These are phyloP conservation scores for Penicillium lividum DNA, from an alignment of 495 filamentous ascomycete species.

Conservation along the genomic window DNA sequence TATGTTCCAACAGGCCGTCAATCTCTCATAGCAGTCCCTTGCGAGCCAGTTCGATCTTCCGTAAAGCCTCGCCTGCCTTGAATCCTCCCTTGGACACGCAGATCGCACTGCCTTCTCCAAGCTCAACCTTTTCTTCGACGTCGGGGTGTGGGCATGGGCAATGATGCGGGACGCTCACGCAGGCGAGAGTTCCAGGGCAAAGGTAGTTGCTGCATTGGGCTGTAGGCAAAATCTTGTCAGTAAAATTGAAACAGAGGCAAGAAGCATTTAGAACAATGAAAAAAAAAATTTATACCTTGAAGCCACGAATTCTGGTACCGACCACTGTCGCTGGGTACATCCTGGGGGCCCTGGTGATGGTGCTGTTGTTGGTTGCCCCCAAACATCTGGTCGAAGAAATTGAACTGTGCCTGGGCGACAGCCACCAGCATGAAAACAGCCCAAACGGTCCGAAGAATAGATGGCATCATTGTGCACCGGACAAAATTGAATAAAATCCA, in stretches of 20 bases:
- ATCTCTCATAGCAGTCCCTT: constrained; percentile 74
- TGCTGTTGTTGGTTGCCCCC: constrained; percentile 56
- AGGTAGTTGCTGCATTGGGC: constrained; percentile 84
- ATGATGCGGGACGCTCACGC: constrained; percentile 91
- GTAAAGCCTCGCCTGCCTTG: constrained; percentile 68
- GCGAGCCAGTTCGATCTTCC: constrained; percentile 78
- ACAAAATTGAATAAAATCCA: neutral
- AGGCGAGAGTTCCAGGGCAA: constrained; percentile 87
- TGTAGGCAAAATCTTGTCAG: constrained; percentile 23
- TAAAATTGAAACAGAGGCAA: neutral
- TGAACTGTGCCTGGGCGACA: constrained; percentile 69
- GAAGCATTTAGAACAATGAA: neutral
- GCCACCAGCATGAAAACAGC: constrained; percentile 51
- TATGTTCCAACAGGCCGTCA: neutral
- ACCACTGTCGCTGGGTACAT: constrained; percentile 73
- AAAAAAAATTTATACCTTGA: constrained; percentile 46
- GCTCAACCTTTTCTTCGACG: constrained; percentile 85
- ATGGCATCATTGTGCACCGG: constrained; percentile 29
- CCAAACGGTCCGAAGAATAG: constrained; percentile 32
- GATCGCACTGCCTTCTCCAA: constrained; percentile 76
- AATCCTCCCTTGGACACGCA: constrained; percentile 84
- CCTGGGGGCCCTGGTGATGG: constrained; percentile 62
- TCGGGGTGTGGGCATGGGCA: constrained; percentile 83
- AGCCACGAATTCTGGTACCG: constrained; percentile 76
- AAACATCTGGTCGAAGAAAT: constrained; percentile 90